These are phyloP conservation scores for Darksidea phi DNA, from an alignment of 495 filamentous ascomycete species.

Conservation along the genomic window DNA sequence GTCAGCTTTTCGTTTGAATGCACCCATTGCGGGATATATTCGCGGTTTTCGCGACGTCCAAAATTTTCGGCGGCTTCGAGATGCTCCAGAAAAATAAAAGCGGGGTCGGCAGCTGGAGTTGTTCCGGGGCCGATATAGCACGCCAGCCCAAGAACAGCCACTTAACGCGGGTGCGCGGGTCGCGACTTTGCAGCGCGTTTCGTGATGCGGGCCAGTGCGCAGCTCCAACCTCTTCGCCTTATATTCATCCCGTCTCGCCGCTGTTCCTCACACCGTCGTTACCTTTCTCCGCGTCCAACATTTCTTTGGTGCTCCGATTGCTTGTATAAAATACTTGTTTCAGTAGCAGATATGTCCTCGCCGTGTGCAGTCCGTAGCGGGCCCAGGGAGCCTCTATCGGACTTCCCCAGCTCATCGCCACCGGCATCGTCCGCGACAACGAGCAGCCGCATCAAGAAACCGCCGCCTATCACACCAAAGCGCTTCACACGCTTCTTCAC, in stretches of 20 bases:
- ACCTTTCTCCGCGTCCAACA: neutral
- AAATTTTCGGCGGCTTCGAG: constrained; percentile 12
- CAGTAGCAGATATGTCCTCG: constrained; percentile 7
- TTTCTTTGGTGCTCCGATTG: neutral
- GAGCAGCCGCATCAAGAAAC: constrained; percentile 38
- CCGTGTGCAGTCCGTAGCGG: neutral
- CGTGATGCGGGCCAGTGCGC: constrained; percentile 17
- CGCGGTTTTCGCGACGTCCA: neutral
- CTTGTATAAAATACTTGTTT: neutral
- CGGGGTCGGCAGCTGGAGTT: constrained; percentile 29
- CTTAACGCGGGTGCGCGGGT: constrained; percentile 2
- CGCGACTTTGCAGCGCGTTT: neutral
- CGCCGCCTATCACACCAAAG: constrained; percentile 48
- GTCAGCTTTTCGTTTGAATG: constrained; percentile 32
- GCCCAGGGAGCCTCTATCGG: constrained; percentile 25
- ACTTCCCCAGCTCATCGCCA: constrained; percentile 32
- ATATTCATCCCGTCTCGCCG: constrained; percentile 5
- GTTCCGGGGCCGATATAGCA: constrained; percentile 21
- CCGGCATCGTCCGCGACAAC: constrained; percentile 19
- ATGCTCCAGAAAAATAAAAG: constrained; percentile 22
- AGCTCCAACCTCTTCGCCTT: constrained; percentile 17
- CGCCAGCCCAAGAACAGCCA: neutral
- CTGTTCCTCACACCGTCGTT: neutral
- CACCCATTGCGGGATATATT: constrained; percentile 14
- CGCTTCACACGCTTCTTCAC: constrained; percentile 81